These are phyloP conservation scores for Aureobasidium sp. DNA, from an alignment of 2,329 filamentous ascomycete species.

Conservation along the genomic window DNA sequence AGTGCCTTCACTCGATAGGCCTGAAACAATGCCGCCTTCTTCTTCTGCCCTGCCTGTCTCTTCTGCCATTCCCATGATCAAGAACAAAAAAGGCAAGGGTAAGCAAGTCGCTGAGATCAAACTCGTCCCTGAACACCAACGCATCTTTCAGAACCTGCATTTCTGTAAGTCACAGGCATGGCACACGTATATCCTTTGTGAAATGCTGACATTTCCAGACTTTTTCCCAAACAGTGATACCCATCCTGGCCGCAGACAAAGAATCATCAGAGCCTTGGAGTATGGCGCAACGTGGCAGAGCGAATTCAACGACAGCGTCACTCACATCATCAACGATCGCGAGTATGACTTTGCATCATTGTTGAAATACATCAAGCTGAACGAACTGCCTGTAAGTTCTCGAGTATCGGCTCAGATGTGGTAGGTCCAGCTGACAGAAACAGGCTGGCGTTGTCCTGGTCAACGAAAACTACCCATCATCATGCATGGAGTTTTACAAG, in stretches of 20 bases:
- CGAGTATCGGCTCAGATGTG: neutral
- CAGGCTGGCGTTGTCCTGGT: slow-evolving; percentile 42
- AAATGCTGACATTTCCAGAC: slow-evolving; percentile 29
- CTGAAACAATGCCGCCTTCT: slow-evolving; percentile 15
- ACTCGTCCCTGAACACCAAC: slow-evolving; percentile 20
- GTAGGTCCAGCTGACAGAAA: neutral
- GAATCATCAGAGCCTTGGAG: slow-evolving; percentile 66
- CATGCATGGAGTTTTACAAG: slow-evolving; percentile 33
- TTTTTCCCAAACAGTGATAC: slow-evolving; percentile 78
- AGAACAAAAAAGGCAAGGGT: slow-evolving; percentile 3
- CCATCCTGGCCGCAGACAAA: slow-evolving; percentile 54
- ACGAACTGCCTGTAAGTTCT: slow-evolving; percentile 38
- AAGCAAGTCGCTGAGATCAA: slow-evolving; percentile 14
- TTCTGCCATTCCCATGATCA: slow-evolving; percentile 4
- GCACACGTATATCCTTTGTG: neutral
- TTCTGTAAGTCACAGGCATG: slow-evolving; percentile 19
- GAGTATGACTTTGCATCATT: slow-evolving; percentile 56
- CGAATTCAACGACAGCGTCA: slow-evolving; percentile 48
- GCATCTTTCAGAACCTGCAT: slow-evolving; percentile 23
- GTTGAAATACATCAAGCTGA: slow-evolving; percentile 44
- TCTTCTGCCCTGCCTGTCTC: slow-evolving; percentile 13
- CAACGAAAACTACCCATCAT: slow-evolving; percentile 35
- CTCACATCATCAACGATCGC: slow-evolving; percentile 73
- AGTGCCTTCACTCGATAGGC: neutral
- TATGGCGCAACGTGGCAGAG: slow-evolving; percentile 66